Evolutionary conservation across 78 protist species (phyloP), one percentile per base, ranked within the genome.

Genomic region (Dictyostelium firmibasis): DNA sequence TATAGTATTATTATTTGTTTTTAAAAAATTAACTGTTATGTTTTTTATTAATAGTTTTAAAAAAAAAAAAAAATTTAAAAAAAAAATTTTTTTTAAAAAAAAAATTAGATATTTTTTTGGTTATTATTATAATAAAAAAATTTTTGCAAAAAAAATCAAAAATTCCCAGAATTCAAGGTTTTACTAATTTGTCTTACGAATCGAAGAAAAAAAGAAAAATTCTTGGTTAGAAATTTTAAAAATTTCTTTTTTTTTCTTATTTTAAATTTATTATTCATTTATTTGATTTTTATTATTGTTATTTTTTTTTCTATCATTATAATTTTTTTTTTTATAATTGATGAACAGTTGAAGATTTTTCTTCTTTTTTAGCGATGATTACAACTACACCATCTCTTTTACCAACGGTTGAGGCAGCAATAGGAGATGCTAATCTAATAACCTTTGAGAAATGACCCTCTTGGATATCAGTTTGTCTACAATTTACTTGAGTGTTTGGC

Each of bases 361-460:
- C 94, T 81, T 89, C 94, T 35, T 89, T 89, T 33, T 81, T 89
- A 8, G 87, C 86, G 25, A 89, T 89, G 29, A 89, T 89, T 4
- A 89, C 94, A 11, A 89, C 94, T 1, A 89, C 87, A 35, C 94
- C 94, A 70, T 89, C 94, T 20, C 87, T 53, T 70, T 89, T 89
- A 23, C 94, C 94, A 35, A 89, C 94, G 2, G 87, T 89, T 3
- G 87, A 81, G 10, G 87, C 47, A 25, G 94, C 86, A 25, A 89
- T 89, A 0, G 94, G 94, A 0, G 86, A 11, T 0, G 88, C 10
- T 27, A 89, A 69, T 69, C 83, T 89, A 10, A 89, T 89, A 6
- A 89, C 79, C 33, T 89, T 89, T 14, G 60, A 44, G 62, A 89
- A 89, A 76, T 81, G 83, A 41, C 94, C 94, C 20, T 89, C 94